Conservation (phyloP, 202 grass and related monocot species). For the Schoenoplectus triqueter region DNA sequence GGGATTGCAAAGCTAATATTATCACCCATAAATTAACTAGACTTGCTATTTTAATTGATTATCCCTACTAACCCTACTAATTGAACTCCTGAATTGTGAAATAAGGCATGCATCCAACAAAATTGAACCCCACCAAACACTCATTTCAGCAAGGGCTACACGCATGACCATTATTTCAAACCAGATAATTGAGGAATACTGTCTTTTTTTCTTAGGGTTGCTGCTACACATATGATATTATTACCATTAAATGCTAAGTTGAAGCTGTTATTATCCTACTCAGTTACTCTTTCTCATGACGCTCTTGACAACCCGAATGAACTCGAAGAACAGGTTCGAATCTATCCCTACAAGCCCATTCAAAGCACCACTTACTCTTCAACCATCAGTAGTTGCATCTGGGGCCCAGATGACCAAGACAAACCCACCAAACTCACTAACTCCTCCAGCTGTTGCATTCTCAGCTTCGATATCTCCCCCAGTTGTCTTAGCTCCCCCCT, state of each 20-base stretch:
- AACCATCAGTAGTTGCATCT: constrained; percentile 37
- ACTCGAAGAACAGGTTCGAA: constrained; percentile 58
- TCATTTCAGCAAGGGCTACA: not conserved
- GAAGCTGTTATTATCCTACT: not conserved
- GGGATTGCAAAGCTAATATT: not conserved
- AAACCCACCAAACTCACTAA: constrained; percentile 71
- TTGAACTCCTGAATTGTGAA: not conserved
- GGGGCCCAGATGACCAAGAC: constrained; percentile 70
- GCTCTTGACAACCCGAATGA: constrained; percentile 59
- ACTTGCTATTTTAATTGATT: not conserved
- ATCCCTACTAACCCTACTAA: constrained; percentile 8
- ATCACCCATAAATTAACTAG: not conserved
- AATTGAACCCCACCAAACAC: constrained; percentile 25
- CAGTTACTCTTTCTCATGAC: constrained; percentile 44
- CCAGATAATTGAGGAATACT: not conserved
- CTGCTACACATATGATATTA: not conserved
- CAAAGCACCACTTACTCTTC: constrained; percentile 33
- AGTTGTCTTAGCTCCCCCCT: constrained; percentile 64
- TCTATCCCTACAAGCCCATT: constrained; percentile 73
- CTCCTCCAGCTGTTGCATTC: constrained; percentile 43
- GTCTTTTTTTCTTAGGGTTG: not conserved
- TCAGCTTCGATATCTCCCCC: constrained; percentile 56
- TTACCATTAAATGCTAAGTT: not conserved
- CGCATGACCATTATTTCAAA: constrained; percentile 3
- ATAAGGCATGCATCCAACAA: constrained; percentile 27